Base-by-base conservation (phyloP, 2,329 filamentous ascomycete species). In the Epicoccum nigrum region DNA sequence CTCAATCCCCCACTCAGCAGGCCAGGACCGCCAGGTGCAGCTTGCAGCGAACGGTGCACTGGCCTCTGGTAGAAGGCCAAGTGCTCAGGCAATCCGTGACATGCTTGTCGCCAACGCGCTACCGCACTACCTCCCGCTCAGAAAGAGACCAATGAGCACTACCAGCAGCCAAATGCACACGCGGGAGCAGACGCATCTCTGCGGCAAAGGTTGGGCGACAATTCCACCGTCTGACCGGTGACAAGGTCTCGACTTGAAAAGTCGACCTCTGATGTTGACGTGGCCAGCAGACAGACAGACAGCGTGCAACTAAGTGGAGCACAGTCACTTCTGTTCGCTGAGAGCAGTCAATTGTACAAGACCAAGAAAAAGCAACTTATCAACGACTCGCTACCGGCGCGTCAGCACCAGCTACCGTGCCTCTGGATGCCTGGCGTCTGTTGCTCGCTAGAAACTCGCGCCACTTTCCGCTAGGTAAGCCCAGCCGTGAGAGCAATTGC, bases 21-120 rank as follows among this genome's bases (percentile, higher is more conserved):
- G 38, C 51, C 13, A 21, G 19, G 27, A 23, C 44, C 28, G 38
- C 51, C 13, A 21, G 19, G 27, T 30, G 51, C 28, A 20, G 44
- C 45, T 33, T 15, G 30, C 45, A 48, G 42, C 31, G 51, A 54
- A 54, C 51, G 43, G 33, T 51, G 51, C 51, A 54, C 51, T 49
- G 38, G 37, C 38, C 20, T 33, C 13, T 11, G 13, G 5, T 43
- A 31, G 38, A 40, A 35, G 46, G 45, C 46, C 45, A 40, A 45
- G 31, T 21, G 32, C 44, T 38, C 44, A 51, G 17, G 30, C 42
- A 41, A 31, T 51, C 48, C 48, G 42, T 31, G 33, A 44, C 34
- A 48, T 45, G 39, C 50, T 30, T 53, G 50, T 39, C 19, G 25
- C 23, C 20, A 15, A 25, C 39, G 50, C 50, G 40, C 51, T 54